These are phyloP conservation scores for Ilyonectria mors-panacis DNA, from an alignment of 2,329 filamentous ascomycete species.

Conservation along the genomic window DNA sequence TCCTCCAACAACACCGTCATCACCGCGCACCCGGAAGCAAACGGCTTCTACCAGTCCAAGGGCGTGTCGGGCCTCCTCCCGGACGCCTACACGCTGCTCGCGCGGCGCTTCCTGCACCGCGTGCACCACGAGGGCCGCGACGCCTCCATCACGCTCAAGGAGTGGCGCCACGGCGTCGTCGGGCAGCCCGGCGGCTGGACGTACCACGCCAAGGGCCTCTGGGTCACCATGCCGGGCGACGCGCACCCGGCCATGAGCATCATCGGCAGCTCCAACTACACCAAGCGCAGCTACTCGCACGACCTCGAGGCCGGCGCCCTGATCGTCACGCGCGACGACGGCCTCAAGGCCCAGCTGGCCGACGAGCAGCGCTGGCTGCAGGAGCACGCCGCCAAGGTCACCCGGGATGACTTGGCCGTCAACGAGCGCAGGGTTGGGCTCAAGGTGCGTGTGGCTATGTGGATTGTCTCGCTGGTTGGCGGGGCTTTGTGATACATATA, in stretches of 20 bases:
- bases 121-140: slow-evolving; percentile 63
- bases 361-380: slow-evolving; percentile 87
- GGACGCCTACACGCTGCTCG: slow-evolving; percentile 91
- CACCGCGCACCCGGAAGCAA: slow-evolving; percentile 92
- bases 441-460: slow-evolving; percentile 91
- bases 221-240: slow-evolving; percentile 82
- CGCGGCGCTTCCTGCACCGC: slow-evolving; percentile 81
- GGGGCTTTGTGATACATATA: slow-evolving; percentile 79
- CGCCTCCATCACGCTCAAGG: slow-evolving; percentile 79
- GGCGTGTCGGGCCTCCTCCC: slow-evolving; percentile 93
- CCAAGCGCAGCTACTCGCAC: slow-evolving; percentile 90
- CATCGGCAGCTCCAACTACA: slow-evolving; percentile 96
- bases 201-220: slow-evolving; percentile 97
- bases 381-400: slow-evolving; percentile 78
- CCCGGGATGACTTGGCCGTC: slow-evolving; percentile 83
- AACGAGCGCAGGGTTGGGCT: slow-evolving; percentile 88
- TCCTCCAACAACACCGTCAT: slow-evolving; percentile 84
- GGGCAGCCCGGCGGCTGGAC: slow-evolving; percentile 91
- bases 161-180: slow-evolving; percentile 89
- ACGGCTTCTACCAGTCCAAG: slow-evolving; percentile 92
- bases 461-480: slow-evolving; percentile 88
- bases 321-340: slow-evolving; percentile 84
- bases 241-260: slow-evolving; percentile 82
- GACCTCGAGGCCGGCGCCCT: slow-evolving; percentile 92
- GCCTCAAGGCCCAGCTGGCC: slow-evolving; percentile 79